Percentiles rank a stretch among this genome's conserved stretches.
Conservation (phyloP, 768 basidiomycete species). For the Kondoa subrosea region DNA sequence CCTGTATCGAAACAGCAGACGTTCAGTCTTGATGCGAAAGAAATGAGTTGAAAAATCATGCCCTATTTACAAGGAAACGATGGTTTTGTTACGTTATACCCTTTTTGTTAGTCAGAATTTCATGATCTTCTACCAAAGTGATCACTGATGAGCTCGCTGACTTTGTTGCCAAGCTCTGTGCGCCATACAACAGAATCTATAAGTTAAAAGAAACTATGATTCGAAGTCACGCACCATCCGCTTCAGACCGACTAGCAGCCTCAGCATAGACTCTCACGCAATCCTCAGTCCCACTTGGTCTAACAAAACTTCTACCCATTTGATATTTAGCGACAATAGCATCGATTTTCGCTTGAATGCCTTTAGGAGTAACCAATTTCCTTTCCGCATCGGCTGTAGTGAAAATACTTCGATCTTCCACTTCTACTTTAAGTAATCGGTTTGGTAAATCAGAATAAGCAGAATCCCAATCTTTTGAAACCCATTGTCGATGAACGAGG, state of each 20-base stretch:
- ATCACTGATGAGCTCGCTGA: not conserved
- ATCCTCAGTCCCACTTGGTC: constrained; percentile 95
- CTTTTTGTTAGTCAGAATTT: not conserved
- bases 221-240: constrained; percentile 50
- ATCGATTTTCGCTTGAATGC: constrained; percentile 66
- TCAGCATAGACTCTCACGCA: constrained; percentile 96
- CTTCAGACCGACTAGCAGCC: constrained; percentile 52
- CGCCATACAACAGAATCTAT: too few relatives aligned
- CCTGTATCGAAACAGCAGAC: too few relatives aligned
- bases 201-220: too few relatives aligned
- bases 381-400: constrained; percentile 88
- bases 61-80: too few relatives aligned
- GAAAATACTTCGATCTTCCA: constrained; percentile 56
- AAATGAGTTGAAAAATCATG: too few relatives aligned
- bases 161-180: constrained; percentile 3
- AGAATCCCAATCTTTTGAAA: constrained; percentile 65
- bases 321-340: constrained; percentile 59
- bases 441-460: constrained; percentile 88
- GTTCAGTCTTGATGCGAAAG: too few relatives aligned
- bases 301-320: constrained; percentile 76
- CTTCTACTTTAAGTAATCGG: constrained; percentile 80
- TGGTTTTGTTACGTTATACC: too few relatives aligned
- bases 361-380: constrained; percentile 57
- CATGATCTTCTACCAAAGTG: not conserved
- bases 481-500: constrained; percentile 69